A percentile compares a stretch with the other conserved stretches of the same genome.
Conservation (phyloP, 306 rosid genomes). For the Trifolium subterraneum region DNA sequence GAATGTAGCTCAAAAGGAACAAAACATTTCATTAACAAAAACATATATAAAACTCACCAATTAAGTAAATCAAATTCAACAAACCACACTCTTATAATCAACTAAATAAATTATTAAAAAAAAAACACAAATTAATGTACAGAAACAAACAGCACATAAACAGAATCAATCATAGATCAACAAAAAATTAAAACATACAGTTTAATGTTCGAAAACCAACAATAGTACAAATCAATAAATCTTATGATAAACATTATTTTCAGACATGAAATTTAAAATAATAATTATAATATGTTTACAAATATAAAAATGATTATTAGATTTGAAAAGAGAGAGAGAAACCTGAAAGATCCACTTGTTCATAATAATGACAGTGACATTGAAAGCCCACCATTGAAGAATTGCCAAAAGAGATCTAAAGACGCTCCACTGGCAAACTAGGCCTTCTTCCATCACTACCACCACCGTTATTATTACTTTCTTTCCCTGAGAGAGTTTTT, state of each 20-base stretch:
- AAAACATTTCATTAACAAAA: background rate
- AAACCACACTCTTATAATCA: background rate
- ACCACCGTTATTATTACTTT: background rate
- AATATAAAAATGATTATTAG: background rate
- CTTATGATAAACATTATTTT: conserved; percentile 17
- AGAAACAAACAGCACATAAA: no score
- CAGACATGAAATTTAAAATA: background rate
- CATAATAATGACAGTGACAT: conserved; percentile 86
- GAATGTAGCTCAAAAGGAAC: conserved; percentile 1
- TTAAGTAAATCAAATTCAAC: conserved; percentile 10
- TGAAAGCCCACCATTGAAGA: conserved; percentile 95
- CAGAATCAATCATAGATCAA: background rate
- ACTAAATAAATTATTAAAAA: background rate
- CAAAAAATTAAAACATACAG: background rate
- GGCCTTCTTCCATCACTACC: conserved; percentile 72
- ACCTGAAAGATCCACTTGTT: conserved; percentile 99
- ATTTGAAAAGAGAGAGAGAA: background rate
- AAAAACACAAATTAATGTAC: background rate
- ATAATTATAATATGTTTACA: no score
- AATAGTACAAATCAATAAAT: background rate
- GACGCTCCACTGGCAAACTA: conserved; percentile 76
- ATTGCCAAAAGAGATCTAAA: conserved; percentile 86
- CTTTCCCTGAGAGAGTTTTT: background rate
- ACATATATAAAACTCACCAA: background rate
- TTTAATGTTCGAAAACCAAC: background rate